Evolutionary conservation across 163 green algal species (phyloP).

Genomic region (Trebouxiophyceae sp.): DNA sequence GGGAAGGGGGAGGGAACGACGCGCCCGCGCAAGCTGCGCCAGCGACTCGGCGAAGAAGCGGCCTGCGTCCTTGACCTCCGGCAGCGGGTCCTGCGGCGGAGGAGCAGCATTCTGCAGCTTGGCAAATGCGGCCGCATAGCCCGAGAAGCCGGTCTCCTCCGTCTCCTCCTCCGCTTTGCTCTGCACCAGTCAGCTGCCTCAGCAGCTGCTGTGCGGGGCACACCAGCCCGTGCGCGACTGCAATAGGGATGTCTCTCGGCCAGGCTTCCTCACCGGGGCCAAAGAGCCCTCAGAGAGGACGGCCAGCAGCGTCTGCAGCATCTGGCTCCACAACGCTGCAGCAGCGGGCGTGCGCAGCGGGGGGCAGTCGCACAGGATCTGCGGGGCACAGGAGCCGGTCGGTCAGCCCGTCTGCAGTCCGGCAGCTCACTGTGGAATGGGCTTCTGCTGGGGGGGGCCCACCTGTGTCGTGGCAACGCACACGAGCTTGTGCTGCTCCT

Average conservation of each 20-base stretch:
- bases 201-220: too few relatives aligned
- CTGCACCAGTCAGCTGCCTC: too few relatives aligned
- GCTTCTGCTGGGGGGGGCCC: not conserved
- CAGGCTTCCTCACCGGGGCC: too few relatives aligned
- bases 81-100: conserved; percentile 20
- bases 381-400: conserved; percentile 23
- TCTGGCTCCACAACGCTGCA: conserved; percentile 20
- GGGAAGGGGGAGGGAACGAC: too few relatives aligned
- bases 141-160: conserved; percentile 12
- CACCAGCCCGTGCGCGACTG: too few relatives aligned
- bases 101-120: conserved; percentile 40
- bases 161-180: conserved; percentile 28
- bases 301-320: conserved; percentile 26
- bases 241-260: too few relatives aligned
- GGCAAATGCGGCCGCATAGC: conserved; percentile 47
- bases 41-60: conserved; percentile 22
- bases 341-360: conserved; percentile 19
- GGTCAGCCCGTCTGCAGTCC: too few relatives aligned
- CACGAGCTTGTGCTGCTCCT: conserved; percentile 51
- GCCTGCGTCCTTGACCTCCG: conserved; percentile 20
- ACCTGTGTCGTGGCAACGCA: conserved; percentile 48
- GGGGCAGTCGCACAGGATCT: conserved; percentile 35
- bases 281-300: too few relatives aligned
- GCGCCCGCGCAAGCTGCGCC: conserved; percentile 2
- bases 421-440: too few relatives aligned